Base-by-base conservation (phyloP, 768 basidiomycete species). In the Lentinula aciculospora region DNA sequence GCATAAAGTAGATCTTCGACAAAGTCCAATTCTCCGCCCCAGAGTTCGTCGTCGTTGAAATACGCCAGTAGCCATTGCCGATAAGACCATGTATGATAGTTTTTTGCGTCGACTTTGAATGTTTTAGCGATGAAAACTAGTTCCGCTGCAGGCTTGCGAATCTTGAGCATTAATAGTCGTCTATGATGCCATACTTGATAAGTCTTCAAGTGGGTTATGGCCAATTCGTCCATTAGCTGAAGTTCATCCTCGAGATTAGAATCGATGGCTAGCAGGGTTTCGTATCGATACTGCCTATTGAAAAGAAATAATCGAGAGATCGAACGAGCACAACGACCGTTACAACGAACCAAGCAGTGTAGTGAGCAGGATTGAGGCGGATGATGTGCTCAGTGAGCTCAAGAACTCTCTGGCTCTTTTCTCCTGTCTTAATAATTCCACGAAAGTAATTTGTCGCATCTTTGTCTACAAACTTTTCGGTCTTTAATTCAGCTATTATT, bases 31-130 rank as follows among this genome's bases (percentile, higher is more conserved):
- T 96, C 94, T 13, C 76, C 79, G 1, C 62, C 72, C 91, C 91
- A 94, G 61, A 93, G 64, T n/a, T 71, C 77, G 34, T 81, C 78
- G 57, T 85, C 78, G 64, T 86, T 84, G 76, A 95, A 95, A 67
- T 88, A 84, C 8, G 90, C 86, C 42, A 97, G 83, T 12, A 94
- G 70, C 94, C 94, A 98, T 69, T 99, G 95, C 6, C 96, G 82
- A 71, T 98, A 96, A 7, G 92, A 91, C 97, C 97, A 99, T 0
- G 97, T 98, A 71, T 98, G 96, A 70, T 99, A 99, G 75, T 99
- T 99, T 81, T 99, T 99, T 45, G 83, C 72, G 67, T 99, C 97
- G 21, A 72, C 78, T 7, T 81, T 73, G 29, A 99, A 81, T 1
- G 85, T 85, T 56, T 74, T 71, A 51, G 85, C 80, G 68, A 94